Percentiles rank a stretch among this genome's conserved stretches.
Evolutionary conservation across 495 filamentous ascomycete species (phyloP).

Genomic region (Venustampulla echinocandica): DNA sequence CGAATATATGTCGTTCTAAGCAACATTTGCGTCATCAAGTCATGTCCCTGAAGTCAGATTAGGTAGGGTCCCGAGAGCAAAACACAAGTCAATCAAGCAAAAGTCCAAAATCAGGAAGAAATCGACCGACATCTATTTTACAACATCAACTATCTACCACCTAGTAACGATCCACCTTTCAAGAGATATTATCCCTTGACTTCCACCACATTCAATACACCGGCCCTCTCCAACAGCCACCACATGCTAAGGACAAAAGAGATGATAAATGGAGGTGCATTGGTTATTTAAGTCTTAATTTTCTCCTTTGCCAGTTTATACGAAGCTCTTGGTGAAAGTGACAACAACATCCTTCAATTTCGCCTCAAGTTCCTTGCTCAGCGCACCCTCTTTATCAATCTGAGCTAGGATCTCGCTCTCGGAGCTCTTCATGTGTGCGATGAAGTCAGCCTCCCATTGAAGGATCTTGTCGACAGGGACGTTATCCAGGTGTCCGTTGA

Average conservation of each 20-base stretch:
- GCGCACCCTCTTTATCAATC: constrained; percentile 91
- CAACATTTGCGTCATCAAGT: too few relatives aligned
- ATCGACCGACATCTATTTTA: neutral
- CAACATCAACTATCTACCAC: neutral
- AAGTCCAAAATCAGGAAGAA: too few relatives aligned
- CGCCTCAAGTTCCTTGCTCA: constrained; percentile 90
- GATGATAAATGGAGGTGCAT: neutral
- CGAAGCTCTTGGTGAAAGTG: constrained; percentile 93
- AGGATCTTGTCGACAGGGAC: constrained; percentile 26
- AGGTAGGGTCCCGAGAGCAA: too few relatives aligned
- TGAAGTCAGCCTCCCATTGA: constrained; percentile 79
- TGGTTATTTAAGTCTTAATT: neutral
- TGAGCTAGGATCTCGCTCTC: constrained; percentile 73
- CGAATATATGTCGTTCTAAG: too few relatives aligned
- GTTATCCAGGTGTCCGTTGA: constrained; percentile 63
- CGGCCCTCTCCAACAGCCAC: neutral
- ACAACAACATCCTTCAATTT: constrained; percentile 71
- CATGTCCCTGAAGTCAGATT: too few relatives aligned
- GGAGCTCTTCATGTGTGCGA: constrained; percentile 81
- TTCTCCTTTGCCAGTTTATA: too few relatives aligned
- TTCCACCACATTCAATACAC: neutral
- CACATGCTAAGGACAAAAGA: neutral
- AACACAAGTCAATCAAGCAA: too few relatives aligned
- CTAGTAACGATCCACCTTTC: too few relatives aligned
- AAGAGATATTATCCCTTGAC: neutral